Base-by-base conservation (phyloP, 495 filamentous ascomycete species). In the Penicillium psychrofluorescens region DNA sequence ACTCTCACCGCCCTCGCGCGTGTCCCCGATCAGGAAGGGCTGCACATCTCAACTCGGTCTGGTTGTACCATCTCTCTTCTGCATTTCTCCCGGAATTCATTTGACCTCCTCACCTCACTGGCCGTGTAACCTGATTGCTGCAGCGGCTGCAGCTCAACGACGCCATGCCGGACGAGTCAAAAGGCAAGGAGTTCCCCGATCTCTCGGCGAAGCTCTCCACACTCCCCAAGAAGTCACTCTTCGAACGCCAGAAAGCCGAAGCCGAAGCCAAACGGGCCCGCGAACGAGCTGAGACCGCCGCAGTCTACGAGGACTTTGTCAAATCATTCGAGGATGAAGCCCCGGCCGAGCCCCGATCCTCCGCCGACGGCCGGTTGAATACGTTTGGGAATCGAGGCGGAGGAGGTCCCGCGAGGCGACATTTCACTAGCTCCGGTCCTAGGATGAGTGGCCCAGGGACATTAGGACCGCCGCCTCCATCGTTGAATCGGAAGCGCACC, bases 241-340 rank as follows among this genome's bases (percentile, higher is more conserved):
- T 95, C 66, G 91, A 97, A 66, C 83, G 84, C 43, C 87, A 92
- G 53, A 92, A 90, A 68, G 87, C 86, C 33, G 90, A 95, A 59
- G 90, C 87, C 29, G 88, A 95, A 71, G 91, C 88, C 11, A 97
- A 96, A 64, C 84, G 87, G 30, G 76, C 79, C 51, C 77, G 88
- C 44, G 91, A 95, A 63, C 84, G 84, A 59, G 87, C 83, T 46
- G 91, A 95, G 63, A 95, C 86, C 13, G 88, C 86, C 30, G 91
- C 90, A 8, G 91, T 88, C 11, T 87, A 88, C 58, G 81, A 94
- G 46, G 87, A 91, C 49, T 95, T 95, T 58, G 81, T 92, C 46
- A 91, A 92, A 56, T 88, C 83, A 16, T 95, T 95, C 50, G 87
- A 87, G 33, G 81, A 85, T 56, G 88, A 88, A 32, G 72, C 76